Percentiles rank a stretch among this genome's conserved stretches.
These are phyloP conservation scores for Termitomyces sp. DNA, from an alignment of 768 basidiomycete genomes.

Conservation along the genomic window DNA sequence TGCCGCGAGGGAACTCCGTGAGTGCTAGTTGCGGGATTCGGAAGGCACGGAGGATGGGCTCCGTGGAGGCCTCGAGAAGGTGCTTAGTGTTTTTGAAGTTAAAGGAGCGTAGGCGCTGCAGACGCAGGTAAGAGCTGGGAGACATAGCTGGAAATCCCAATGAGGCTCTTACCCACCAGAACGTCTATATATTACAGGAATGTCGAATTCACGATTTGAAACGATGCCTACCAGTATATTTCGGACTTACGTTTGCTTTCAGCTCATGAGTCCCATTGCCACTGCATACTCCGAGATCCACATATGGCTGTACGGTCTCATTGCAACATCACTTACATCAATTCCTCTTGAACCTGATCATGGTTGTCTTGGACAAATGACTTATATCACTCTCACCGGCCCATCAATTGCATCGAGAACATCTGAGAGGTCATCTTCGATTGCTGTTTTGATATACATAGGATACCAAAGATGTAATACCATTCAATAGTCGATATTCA, in stretches of 20 bases:
- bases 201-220: background rate
- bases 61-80: constrained; percentile 9
- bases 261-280: background rate
- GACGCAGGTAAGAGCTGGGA: background rate
- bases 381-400: no score
- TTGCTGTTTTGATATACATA: no score
- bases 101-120: constrained; percentile 16
- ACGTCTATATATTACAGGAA: background rate
- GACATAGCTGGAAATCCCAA: constrained; percentile 5
- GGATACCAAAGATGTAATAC: no score
- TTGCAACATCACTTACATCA: background rate
- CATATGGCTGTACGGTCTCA: background rate
- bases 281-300: background rate
- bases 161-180: background rate
- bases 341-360: no score
- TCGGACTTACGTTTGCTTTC: background rate
- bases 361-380: no score
- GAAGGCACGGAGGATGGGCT: background rate
- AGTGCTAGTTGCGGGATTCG: constrained; percentile 6
- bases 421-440: no score
- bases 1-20: constrained; percentile 13
- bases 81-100: constrained; percentile 13
- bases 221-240: background rate
- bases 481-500: no score
- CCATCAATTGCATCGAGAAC: no score